These are phyloP conservation scores for Tarenaya hassleriana DNA, from an alignment of 345 rosid species.

Conservation along the genomic window DNA sequence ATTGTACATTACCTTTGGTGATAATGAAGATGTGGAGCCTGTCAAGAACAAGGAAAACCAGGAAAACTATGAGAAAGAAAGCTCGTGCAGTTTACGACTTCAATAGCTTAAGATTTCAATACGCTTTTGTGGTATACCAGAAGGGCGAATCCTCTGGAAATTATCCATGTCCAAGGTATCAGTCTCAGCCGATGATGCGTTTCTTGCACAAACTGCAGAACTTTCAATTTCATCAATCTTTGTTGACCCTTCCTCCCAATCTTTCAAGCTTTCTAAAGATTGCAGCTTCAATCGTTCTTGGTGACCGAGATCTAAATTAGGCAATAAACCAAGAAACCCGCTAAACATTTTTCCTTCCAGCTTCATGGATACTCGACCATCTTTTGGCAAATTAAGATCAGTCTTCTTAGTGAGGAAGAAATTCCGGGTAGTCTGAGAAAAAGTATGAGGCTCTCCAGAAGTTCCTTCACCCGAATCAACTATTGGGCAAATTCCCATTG, in stretches of 20 bases:
- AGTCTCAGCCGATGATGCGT: slow-evolving; percentile 71
- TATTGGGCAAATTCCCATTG: slow-evolving; percentile 42
- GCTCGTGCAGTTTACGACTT: no score
- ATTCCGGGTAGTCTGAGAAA: slow-evolving; percentile 35
- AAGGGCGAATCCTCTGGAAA: no score
- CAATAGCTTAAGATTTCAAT: no score
- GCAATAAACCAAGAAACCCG: slow-evolving; percentile 7
- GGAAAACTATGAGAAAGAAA: no score
- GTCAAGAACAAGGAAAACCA: slow-evolving; percentile 27
- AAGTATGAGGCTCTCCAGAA: slow-evolving; percentile 26
- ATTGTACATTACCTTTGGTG: slow-evolving; percentile 53
- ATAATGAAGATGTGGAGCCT: slow-evolving; percentile 44
- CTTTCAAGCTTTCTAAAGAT: slow-evolving; percentile 49
- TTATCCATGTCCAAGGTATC: slow-evolving; percentile 7
- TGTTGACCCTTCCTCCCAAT: slow-evolving; percentile 33
- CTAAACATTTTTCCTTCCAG: slow-evolving; percentile 39
- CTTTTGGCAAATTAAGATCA: slow-evolving; percentile 31
- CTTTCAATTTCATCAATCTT: slow-evolving; percentile 24
- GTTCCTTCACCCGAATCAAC: slow-evolving; percentile 37
- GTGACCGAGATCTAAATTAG: slow-evolving; percentile 8
- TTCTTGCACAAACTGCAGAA: slow-evolving; percentile 32
- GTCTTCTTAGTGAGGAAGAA: no score
- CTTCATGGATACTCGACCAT: slow-evolving; percentile 35
- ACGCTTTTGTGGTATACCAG: no score
- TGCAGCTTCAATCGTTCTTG: slow-evolving; percentile 48